Evolutionary conservation across 208 protist species (phyloP), one percentile per base, ranked within the genome.

Genomic region (Crithidia thermophila): DNA sequence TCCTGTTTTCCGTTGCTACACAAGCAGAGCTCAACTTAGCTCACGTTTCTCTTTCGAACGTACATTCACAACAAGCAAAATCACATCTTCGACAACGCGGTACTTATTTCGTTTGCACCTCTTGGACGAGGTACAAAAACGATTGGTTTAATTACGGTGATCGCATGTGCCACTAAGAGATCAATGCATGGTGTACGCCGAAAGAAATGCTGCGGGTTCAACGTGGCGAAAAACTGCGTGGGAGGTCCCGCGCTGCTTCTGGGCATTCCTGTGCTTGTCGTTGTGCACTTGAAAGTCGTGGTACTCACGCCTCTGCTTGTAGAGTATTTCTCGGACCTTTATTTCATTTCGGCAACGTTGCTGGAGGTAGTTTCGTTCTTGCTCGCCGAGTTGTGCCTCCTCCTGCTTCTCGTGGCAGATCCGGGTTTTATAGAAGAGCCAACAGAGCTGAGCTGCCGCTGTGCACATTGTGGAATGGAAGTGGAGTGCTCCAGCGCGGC

Each of bases 401-500:
- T 78, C 51, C 67, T 77, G 14, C 42, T 84, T 25, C 47, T 85
- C 13, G 50, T 80, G 3, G 42, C 66, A 25, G 82, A 93, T 47
- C 83, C 87, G 4, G 87, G 87, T 16, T 79, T 88, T 43, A 65
- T 76, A 14, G 52, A 34, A 0, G 59, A 61, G 10, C 50, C 67
- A 34, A 70, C 71, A 4, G 50, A 40, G 11, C 50, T 79, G 0
- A 61, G 63, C 36, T 78, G 86, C 58, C 57, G 30, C 2, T 94
- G 87, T 45, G 73, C 71, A 31, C 34, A 79, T 0, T 94, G 87
- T 52, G 42, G 57, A 10, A 14, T 79, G n/a, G 70, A 68, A 14
- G 82, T 96, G 25, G 55, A 79, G 11, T 81, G 84, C 39, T 96
- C n/a, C n/a, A n/a, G n/a, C n/a, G n/a, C n/a, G n/a, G n/a, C n/a